Base-by-base conservation (phyloP, 2,329 filamentous ascomycete species). In the Clonostachys chloroleuca region DNA sequence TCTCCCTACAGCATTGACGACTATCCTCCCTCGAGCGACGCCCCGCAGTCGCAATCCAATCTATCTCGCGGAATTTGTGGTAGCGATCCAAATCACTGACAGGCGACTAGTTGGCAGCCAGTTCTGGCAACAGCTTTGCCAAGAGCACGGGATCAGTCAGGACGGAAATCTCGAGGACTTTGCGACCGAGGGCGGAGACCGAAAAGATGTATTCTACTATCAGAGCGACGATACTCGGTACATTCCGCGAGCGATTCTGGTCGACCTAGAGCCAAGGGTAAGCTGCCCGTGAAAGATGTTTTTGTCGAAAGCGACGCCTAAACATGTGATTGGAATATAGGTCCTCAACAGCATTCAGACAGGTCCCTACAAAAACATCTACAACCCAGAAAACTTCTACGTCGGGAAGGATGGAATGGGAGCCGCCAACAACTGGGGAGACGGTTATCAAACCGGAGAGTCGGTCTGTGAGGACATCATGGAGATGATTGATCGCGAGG, bases 151-250 rank as follows among this genome's bases (percentile, higher is more conserved):
- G 52, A 99, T 99, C 73, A 96, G 87, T 61, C 90, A 94, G 65
- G 91, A 97, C 70, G 94, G 94, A 49, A 97, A 97, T 66, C 80
- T 99, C 49, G 92, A 96, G 65, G 92, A 96, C 67, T 96, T 96
- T 73, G 94, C 94, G 62, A 96, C 91, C 44, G 94, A 97, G 68
- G 94, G 94, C 62, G 92, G 92, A 56, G 94, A 99, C 71, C 86
- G 94, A 58, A 99, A 99, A 68, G 94, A 99, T 70, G 94, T 99
- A 51, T 97, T 97, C 73, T 97, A 96, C 80, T 99, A 97, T 74
- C 92, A 95, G 78, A 97, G 92, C 63, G 94, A 99, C 75, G 94
- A 99, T 65, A 99, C 94, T 49, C 83, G 94, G 72, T 99, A 99
- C 69, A 97, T 99, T 56, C 94, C 94, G 12, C 83, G 94, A 63